Evolutionary conservation across 2,329 filamentous ascomycete species (phyloP).

Genomic region (Penicillium fuscoglaucum): DNA sequence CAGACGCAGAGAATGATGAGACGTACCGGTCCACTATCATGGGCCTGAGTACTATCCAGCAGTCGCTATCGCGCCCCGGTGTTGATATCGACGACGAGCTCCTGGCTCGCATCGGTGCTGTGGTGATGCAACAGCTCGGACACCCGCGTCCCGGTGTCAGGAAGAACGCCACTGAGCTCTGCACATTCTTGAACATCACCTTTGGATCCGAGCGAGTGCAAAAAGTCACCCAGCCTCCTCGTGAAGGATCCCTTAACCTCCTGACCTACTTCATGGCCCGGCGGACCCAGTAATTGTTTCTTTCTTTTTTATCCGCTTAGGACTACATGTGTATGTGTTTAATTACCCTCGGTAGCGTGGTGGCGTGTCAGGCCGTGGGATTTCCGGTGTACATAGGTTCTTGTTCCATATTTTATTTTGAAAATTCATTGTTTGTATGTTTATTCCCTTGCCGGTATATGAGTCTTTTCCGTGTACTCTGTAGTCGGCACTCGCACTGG

Average conservation of each 20-base stretch:
- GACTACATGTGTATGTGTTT: constrained; percentile 4
- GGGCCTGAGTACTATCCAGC: constrained; percentile 30
- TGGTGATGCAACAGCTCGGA: constrained; percentile 34
- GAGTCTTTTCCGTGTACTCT: not conserved
- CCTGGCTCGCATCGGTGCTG: constrained; percentile 31
- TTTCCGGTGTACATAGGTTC: constrained; percentile 9
- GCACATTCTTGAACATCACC: constrained; percentile 32
- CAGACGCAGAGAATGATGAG: constrained; percentile 33
- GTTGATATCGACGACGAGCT: constrained; percentile 24
- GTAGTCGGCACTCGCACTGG: too few species aligned
- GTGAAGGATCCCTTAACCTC: constrained; percentile 36
- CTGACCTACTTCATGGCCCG: constrained; percentile 41
- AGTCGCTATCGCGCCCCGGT: constrained; percentile 18
- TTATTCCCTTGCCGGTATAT: not conserved
- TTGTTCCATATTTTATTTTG: constrained; percentile 7
- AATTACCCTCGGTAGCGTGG: constrained; percentile 8
- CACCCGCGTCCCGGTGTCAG: constrained; percentile 41
- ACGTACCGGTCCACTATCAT: constrained; percentile 37
- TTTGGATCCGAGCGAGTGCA: constrained; percentile 29
- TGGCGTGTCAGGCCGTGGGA: constrained; percentile 4
- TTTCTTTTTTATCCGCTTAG: constrained; percentile 1
- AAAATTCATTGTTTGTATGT: constrained; percentile 2
- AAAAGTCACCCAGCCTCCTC: constrained; percentile 32
- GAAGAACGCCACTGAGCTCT: constrained; percentile 41
- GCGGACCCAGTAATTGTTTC: constrained; percentile 19